phyloP scores from a whole-genome alignment of 805 yeast genomes.

The Nakazawaea anatomiae region DNA sequence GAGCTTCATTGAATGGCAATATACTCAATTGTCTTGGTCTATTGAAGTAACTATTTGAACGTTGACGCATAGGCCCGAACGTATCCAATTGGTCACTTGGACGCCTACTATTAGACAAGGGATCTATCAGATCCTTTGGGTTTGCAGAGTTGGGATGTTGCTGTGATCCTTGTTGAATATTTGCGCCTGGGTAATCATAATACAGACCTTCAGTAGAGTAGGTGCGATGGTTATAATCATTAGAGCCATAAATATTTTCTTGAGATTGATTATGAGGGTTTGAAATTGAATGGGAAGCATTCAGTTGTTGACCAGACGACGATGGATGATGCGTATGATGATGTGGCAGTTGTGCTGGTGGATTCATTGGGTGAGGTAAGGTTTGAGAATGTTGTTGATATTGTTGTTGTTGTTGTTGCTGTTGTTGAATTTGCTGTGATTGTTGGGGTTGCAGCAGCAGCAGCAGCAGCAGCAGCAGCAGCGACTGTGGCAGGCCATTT shows the following conservation, averaged over 20 bases:
- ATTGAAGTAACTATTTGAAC: conserved; percentile 23
- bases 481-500: neutral
- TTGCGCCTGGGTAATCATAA: conserved; percentile 2
- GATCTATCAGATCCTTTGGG: conserved; percentile 13
- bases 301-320: neutral
- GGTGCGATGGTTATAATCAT: conserved; percentile 5
- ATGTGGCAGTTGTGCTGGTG: conserved; percentile 5
- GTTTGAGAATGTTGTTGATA: neutral
- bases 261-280: neutral
- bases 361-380: conserved; percentile 7
- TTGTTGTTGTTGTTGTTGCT: neutral
- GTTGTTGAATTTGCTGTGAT: neutral
- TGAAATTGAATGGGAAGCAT: neutral
- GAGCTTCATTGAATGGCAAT: conserved; percentile 19
- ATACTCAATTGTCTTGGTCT: conserved; percentile 24
- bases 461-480: neutral
- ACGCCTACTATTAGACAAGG: conserved; percentile 26
- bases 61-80: conserved; percentile 28
- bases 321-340: neutral
- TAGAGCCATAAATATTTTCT: neutral
- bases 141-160: conserved; percentile 3
- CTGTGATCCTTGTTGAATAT: neutral
- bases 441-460: neutral
- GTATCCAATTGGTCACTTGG: conserved; percentile 49
- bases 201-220: conserved; percentile 6